Percentiles rank a stretch among this genome's conserved stretches.
Evolutionary conservation across 2,329 filamentous ascomycete genomes (phyloP).

Genomic region (Aspergillus caelatus): DNA sequence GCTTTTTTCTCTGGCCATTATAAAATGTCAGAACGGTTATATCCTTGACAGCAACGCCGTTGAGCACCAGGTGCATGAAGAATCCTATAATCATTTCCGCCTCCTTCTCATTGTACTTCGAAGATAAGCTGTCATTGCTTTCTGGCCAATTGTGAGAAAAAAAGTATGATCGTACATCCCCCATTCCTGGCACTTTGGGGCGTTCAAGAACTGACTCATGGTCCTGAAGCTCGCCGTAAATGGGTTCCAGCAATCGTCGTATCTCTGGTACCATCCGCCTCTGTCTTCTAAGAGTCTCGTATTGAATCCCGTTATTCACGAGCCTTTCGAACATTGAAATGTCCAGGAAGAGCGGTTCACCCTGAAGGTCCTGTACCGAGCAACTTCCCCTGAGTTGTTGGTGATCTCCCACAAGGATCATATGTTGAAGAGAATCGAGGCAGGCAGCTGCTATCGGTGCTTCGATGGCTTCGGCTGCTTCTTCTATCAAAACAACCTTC

Average conservation of each 20-base stretch:
- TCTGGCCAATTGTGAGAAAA: constrained; percentile 70
- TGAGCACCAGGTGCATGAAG: constrained; percentile 70
- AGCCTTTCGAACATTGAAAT: constrained; percentile 80
- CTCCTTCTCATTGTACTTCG: constrained; percentile 70
- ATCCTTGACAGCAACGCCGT: constrained; percentile 60
- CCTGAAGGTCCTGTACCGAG: constrained; percentile 61
- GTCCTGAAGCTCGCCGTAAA: constrained; percentile 63
- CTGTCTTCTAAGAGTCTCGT: constrained; percentile 67
- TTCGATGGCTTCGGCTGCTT: constrained; percentile 73
- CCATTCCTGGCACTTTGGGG: constrained; percentile 64
- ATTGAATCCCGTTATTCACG: constrained; percentile 66
- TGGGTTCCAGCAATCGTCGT: constrained; percentile 60
- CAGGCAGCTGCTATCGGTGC: constrained; percentile 62
- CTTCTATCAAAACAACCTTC: constrained; percentile 72
- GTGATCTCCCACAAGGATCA: constrained; percentile 77
- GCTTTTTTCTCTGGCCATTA: constrained; percentile 73
- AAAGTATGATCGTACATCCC: constrained; percentile 61
- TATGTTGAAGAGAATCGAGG: constrained; percentile 63
- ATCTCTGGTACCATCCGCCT: constrained; percentile 74
- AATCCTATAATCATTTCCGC: constrained; percentile 76
- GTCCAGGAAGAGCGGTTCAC: constrained; percentile 66
- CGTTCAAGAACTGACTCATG: constrained; percentile 60
- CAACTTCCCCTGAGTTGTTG: constrained; percentile 73
- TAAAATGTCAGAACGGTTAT: constrained; percentile 89
- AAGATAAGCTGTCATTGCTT: constrained; percentile 62